phyloP scores from a whole-genome alignment of 139 green algal species.

The Chlamydomonas eustigma region DNA sequence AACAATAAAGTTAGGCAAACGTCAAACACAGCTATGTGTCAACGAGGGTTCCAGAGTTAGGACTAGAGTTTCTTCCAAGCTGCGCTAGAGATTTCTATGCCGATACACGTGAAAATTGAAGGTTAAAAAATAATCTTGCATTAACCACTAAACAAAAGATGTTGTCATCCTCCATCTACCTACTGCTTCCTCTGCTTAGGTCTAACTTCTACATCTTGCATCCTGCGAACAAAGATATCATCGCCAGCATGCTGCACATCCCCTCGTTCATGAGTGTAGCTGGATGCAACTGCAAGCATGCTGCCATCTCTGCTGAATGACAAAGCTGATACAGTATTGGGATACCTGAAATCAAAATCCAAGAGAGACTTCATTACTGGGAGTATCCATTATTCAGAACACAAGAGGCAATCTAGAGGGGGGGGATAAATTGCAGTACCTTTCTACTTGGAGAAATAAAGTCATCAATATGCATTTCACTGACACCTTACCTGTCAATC shows the following conservation, averaged over 20 bases:
- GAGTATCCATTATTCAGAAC: neutral
- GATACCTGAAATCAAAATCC: constrained; percentile 51
- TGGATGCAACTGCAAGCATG: constrained; percentile 77
- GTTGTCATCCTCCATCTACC: too few species aligned
- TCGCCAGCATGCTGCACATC: constrained; percentile 46
- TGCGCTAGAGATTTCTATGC: too few species aligned
- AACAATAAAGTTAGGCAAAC: too few species aligned
- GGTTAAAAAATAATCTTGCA: too few species aligned
- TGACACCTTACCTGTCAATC: constrained; percentile 21
- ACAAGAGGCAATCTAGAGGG: neutral
- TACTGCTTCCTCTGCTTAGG: constrained; percentile 48
- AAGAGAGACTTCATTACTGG: constrained; percentile 1
- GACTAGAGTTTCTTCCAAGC: too few species aligned
- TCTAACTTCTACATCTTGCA: constrained; percentile 70
- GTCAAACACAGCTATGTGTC: too few species aligned
- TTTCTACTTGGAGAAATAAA: too few species aligned
- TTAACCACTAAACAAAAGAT: too few species aligned
- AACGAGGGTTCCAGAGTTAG: too few species aligned
- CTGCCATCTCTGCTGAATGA: constrained; percentile 69
- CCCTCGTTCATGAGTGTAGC: constrained; percentile 79
- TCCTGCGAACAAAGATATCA: constrained; percentile 63
- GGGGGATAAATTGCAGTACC: too few species aligned
- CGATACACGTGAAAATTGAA: too few species aligned
- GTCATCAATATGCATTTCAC: too few species aligned
- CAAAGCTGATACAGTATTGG: constrained; percentile 77